Percentiles rank a stretch among this genome's conserved stretches.
These are phyloP conservation scores for Suhomyces guaymorum DNA, from an alignment of 1,139 yeast species.

Conservation along the genomic window DNA sequence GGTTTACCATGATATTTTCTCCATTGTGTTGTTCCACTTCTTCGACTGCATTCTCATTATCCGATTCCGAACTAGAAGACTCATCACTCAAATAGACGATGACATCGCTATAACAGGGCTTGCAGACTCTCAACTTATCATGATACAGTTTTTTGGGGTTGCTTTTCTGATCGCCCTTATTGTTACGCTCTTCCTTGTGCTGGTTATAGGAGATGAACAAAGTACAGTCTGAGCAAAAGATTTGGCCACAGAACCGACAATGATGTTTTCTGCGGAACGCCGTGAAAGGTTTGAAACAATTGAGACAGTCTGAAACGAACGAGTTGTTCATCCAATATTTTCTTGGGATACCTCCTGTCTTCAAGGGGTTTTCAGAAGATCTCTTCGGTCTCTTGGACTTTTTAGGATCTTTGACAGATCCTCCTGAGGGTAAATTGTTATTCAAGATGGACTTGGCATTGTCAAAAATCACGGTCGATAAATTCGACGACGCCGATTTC, in stretches of 20 bases:
- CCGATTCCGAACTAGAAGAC: constrained; percentile 28
- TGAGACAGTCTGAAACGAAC: constrained; percentile 77
- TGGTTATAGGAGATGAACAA: constrained; percentile 72
- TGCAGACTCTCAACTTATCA: constrained; percentile 78
- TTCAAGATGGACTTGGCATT: constrained; percentile 42
- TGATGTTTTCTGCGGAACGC: constrained; percentile 90
- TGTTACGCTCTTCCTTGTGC: constrained; percentile 48
- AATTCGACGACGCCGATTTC: constrained; percentile 32
- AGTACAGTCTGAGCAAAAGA: constrained; percentile 89
- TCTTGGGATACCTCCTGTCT: constrained; percentile 54
- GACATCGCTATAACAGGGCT: constrained; percentile 73
- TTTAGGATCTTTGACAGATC: constrained; percentile 14
- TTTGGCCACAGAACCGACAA: constrained; percentile 94
- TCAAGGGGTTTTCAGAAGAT: constrained; percentile 47
- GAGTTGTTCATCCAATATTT: constrained; percentile 94
- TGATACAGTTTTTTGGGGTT: constrained; percentile 35
- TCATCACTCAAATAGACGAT: constrained; percentile 68
- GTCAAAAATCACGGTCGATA: constrained; percentile 38
- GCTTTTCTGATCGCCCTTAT: constrained; percentile 7
- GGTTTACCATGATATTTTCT: constrained; percentile 28
- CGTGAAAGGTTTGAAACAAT: constrained; percentile 72
- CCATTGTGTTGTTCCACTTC: constrained; percentile 17
- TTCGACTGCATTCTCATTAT: constrained; percentile 11
- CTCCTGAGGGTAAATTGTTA: constrained; percentile 25
- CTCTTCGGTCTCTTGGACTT: constrained; percentile 34